These are phyloP conservation scores for Hypomontagnella submonticulosa DNA, from an alignment of 495 filamentous ascomycete species.

Conservation along the genomic window DNA sequence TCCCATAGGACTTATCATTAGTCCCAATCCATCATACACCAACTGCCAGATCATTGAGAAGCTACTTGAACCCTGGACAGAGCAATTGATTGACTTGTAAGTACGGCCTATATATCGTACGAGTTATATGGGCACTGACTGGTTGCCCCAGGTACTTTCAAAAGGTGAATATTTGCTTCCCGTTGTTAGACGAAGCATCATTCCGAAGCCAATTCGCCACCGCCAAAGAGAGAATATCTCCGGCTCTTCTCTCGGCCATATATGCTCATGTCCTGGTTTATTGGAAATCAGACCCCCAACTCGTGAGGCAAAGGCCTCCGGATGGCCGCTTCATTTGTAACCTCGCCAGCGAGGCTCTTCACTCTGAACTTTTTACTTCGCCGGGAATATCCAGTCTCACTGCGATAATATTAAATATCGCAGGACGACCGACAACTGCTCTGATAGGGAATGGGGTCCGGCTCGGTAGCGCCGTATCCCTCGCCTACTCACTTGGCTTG, in stretches of 20 bases:
- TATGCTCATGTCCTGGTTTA: slow-evolving; percentile 4
- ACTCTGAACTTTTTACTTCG: slow-evolving; percentile 21
- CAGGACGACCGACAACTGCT: slow-evolving; percentile 20
- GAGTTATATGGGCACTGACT: not conserved
- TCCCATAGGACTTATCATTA: slow-evolving; percentile 11
- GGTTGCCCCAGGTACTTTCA: not conserved
- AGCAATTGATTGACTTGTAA: slow-evolving; percentile 7
- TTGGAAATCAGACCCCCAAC: slow-evolving; percentile 3
- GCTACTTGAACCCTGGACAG: slow-evolving; percentile 1
- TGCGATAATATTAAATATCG: slow-evolving; percentile 16
- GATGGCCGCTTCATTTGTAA: slow-evolving; percentile 25
- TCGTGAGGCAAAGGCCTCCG: slow-evolving; percentile 1
- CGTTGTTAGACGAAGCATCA: slow-evolving; percentile 4
- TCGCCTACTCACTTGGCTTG: slow-evolving; percentile 7
- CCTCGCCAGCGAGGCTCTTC: slow-evolving; percentile 19
- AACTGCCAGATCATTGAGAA: slow-evolving; percentile 8
- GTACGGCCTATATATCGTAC: not conserved
- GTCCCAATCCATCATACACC: slow-evolving; percentile 8
- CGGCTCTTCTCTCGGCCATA: slow-evolving; percentile 2
- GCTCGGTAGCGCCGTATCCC: slow-evolving; percentile 19
- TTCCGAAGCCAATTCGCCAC: slow-evolving; percentile 8
- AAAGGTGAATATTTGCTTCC: slow-evolving; percentile 9
- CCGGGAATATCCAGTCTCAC: slow-evolving; percentile 13
- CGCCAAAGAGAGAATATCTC: slow-evolving; percentile 6
- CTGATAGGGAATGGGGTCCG: slow-evolving; percentile 20